A percentile compares a stretch with the other conserved stretches of the same genome.
phyloP scores from a whole-genome alignment of 768 basidiomycete species.

The Panus rudis region DNA sequence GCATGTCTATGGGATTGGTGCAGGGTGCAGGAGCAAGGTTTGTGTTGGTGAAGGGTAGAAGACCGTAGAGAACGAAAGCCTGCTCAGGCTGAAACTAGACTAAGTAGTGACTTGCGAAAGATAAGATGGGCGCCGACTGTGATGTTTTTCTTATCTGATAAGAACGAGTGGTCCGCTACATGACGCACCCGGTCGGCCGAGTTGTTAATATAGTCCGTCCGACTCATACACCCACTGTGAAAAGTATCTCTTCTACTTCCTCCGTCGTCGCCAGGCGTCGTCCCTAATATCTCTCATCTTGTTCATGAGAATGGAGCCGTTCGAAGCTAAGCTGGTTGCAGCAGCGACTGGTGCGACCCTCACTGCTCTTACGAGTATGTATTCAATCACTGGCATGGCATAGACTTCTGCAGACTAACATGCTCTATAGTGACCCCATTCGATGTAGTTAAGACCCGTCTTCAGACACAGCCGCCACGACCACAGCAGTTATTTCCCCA shows the following conservation, averaged over 20 bases:
- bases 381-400: not conserved
- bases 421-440: conserved; percentile 86
- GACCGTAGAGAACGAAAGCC: conserved; percentile 2
- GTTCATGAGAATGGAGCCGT: conserved; percentile 54
- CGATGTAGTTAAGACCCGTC: conserved; percentile 93
- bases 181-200: not conserved
- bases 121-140: no score
- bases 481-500: conserved; percentile 41
- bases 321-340: conserved; percentile 74
- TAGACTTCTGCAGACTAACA: not conserved
- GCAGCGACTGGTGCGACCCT: conserved; percentile 74
- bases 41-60: conserved; percentile 33
- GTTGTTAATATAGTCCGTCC: not conserved
- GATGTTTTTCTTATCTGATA: conserved; percentile 1
- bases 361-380: conserved; percentile 77
- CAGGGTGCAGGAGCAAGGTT: conserved; percentile 36
- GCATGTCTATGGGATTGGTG: conserved; percentile 30
- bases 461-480: conserved; percentile 78
- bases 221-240: not conserved
- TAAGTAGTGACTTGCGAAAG: not conserved
- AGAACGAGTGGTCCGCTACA: not conserved
- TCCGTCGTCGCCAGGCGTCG: not conserved
- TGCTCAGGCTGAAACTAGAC: not conserved
- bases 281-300: not conserved
- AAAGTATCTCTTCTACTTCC: not conserved